Conservation (phyloP, 768 basidiomycete genomes). For the Galerina sulciceps region DNA sequence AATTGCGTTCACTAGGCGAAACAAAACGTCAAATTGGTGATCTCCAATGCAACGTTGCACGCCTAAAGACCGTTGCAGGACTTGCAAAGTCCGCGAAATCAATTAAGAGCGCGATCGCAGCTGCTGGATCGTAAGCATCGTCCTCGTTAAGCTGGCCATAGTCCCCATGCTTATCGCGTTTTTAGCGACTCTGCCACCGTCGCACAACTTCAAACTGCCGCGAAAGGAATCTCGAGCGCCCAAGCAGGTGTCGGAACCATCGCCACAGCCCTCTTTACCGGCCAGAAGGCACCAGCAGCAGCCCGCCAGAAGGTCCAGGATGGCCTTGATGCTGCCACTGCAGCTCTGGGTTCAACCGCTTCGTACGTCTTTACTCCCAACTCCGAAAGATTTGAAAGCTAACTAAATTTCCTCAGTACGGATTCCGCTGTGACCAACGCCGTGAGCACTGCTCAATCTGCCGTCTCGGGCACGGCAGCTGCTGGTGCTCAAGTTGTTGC, state of each 20-base stretch:
- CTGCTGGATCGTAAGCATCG: constrained; percentile 11
- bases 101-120: constrained; percentile 11
- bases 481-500: constrained; percentile 6
- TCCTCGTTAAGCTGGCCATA: not conserved
- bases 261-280: constrained; percentile 16
- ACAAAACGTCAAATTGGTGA: constrained; percentile 19
- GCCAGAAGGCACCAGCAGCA: constrained; percentile 16
- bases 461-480: not conserved
- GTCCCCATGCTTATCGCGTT: not conserved
- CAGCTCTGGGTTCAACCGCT: constrained; percentile 10
- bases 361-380: constrained; percentile 6
- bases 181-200: constrained; percentile 13
- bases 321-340: constrained; percentile 9
- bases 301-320: constrained; percentile 16
- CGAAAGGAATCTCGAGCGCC: constrained; percentile 12
- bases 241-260: constrained; percentile 16
- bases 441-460: not conserved
- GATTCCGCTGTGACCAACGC: constrained; percentile 1
- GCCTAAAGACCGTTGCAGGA: constrained; percentile 18
- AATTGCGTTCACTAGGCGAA: not conserved
- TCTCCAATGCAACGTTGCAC: constrained; percentile 19
- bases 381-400: not conserved
- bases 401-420: not conserved
- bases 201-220: constrained; percentile 15
- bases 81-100: constrained; percentile 11